Evolutionary conservation across 306 rosid species (phyloP).

Genomic region (Cotoneaster glaucophyllus): DNA sequence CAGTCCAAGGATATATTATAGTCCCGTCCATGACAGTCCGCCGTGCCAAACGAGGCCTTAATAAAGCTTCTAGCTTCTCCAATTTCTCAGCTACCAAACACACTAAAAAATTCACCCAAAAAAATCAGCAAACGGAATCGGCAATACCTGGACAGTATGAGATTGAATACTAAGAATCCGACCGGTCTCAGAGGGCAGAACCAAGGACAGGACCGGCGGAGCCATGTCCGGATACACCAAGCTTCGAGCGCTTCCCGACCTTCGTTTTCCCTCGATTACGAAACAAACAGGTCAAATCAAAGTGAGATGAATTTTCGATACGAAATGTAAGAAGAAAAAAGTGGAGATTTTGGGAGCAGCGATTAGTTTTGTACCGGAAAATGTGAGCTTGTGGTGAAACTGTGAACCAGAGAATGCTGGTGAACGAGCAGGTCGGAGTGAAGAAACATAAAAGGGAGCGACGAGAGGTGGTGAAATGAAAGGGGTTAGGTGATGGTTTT

Average conservation of each 20-base stretch:
- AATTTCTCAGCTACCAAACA: constrained; percentile 7
- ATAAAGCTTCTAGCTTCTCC: not conserved
- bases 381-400: constrained; percentile 16
- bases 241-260: constrained; percentile 18
- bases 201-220: constrained; percentile 69
- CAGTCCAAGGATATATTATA: too few species aligned
- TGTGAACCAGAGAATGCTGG: not conserved
- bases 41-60: too few species aligned
- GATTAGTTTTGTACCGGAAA: constrained; percentile 21
- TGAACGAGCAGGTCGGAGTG: not conserved
- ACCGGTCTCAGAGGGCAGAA: constrained; percentile 64
- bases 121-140: not conserved
- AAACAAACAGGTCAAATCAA: not conserved
- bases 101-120: too few species aligned
- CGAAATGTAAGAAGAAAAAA: not conserved
- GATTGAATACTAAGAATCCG: constrained; percentile 83
- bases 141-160: constrained; percentile 72
- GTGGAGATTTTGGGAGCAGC: not conserved
- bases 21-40: too few species aligned
- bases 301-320: not conserved
- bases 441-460: constrained; percentile 18
- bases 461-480: not conserved
- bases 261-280: constrained; percentile 1
- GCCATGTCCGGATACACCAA: constrained; percentile 32
- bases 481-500: not conserved